Conservation (phyloP, 208 protist species). For the Naegleria gruberi region DNA sequence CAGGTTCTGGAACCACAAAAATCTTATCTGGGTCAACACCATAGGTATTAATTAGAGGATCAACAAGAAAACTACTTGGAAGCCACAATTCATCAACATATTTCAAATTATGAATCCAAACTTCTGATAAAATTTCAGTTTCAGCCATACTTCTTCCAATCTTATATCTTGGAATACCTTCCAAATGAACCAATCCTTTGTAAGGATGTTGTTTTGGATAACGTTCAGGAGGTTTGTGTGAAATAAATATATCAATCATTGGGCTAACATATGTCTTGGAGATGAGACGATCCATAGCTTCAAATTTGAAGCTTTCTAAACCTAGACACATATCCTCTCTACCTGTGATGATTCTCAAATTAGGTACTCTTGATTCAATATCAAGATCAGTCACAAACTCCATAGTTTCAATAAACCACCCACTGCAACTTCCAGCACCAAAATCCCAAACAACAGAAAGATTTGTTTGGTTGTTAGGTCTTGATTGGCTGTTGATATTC, state of each 20-base stretch:
- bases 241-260: not conserved
- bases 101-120: conserved; percentile 22
- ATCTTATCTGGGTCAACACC: conserved; percentile 37
- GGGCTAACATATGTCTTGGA: not conserved
- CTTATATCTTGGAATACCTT: conserved; percentile 15
- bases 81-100: conserved; percentile 51
- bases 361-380: not conserved
- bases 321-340: conserved; percentile 2
- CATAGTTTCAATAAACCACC: conserved; percentile 1
- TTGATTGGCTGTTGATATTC: not conserved
- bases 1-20: conserved; percentile 46
- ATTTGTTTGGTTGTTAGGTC: not conserved
- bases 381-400: not conserved
- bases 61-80: conserved; percentile 47
- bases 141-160: conserved; percentile 39
- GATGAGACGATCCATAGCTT: not conserved
- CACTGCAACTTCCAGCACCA: not conserved
- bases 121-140: conserved; percentile 3
- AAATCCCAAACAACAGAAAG: conserved; percentile 3
- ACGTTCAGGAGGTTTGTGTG: conserved; percentile 8
- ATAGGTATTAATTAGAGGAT: conserved; percentile 35
- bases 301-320: not conserved
- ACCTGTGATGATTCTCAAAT: not conserved
- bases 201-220: conserved; percentile 12
- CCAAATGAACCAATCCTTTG: not conserved